A percentile compares a stretch with the other conserved stretches of the same genome.
These are phyloP conservation scores for Ogataea hybrid DNA, from an alignment of 1,139 yeast genomes.

Conservation along the genomic window DNA sequence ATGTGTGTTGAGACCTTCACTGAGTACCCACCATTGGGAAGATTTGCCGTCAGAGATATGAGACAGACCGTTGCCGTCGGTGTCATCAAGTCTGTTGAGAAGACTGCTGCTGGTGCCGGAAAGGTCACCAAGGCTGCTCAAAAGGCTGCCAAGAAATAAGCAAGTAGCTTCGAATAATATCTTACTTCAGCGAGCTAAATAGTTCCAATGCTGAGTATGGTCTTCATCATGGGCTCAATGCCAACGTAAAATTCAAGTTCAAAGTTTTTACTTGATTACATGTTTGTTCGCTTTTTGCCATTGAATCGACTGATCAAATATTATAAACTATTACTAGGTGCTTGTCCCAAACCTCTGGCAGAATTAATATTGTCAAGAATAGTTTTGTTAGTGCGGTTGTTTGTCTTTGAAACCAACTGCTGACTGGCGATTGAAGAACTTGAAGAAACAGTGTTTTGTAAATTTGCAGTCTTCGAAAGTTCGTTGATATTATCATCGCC, in stretches of 20 bases:
- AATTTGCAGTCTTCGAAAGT: too few species aligned
- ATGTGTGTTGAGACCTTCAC: too few species aligned
- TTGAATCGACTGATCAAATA: too few species aligned
- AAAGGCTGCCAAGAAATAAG: slow-evolving; percentile 97
- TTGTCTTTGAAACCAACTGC: too few species aligned
- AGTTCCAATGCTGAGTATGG: slow-evolving; percentile 15
- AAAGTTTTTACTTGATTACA: too few species aligned
- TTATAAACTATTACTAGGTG: too few species aligned
- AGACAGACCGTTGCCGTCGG: slow-evolving; percentile 99
- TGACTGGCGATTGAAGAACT: not conserved
- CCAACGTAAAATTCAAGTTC: too few species aligned
- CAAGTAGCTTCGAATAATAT: not conserved
- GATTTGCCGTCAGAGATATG: too few species aligned
- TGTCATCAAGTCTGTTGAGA: slow-evolving; percentile 98
- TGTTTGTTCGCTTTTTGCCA: too few species aligned
- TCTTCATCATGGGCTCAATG: not conserved
- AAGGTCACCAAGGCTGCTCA: slow-evolving; percentile 99
- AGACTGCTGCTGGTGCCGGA: slow-evolving; percentile 87
- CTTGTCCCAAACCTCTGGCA: slow-evolving; percentile 16
- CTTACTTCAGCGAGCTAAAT: not conserved
- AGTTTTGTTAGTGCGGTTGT: slow-evolving; percentile 13
- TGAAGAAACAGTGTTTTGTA: not conserved
- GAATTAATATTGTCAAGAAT: slow-evolving; percentile 16
- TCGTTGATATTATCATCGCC: too few species aligned
- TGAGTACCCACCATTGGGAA: too few species aligned